Evolutionary conservation across 2,329 filamentous ascomycete genomes (phyloP), one percentile per base, ranked within the genome.

Genomic region (Epichloe hybrida): DNA sequence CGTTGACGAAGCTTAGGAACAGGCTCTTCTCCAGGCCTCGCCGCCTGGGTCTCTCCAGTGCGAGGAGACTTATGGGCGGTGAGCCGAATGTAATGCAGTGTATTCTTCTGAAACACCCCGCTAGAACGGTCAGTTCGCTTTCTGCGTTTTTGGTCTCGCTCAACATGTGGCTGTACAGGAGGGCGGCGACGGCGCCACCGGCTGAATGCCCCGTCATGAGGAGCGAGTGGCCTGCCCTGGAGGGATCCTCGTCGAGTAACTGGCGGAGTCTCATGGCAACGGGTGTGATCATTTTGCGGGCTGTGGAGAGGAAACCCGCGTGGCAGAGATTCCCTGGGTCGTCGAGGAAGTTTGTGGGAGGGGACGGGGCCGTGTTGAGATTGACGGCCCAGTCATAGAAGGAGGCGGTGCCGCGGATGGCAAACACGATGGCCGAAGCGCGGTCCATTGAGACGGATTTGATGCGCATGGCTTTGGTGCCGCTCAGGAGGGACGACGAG

Each of bases 71-170:
- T 2, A 94, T 73, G 0, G 88, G 88, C 1, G 88, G 88, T 0
- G 86, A 77, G n/a, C 88, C 88, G 58, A 94, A 94, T 0, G 84
- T 90, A 40, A 94, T 72, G 66, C 88, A 95, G 65, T 95, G 88
- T 3, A 94, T 76, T 41, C 86, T 75, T 60, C 83, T 84, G 69
- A 95, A 93, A 65, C 74, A 82, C 2, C 74, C 74, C 0, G 84
- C 81, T 4, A 94, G 74, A 35, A 71, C 64, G 53, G 76, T 86
- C 42, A 95, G 77, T 60, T 91, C 84, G 6, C 83, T 88, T 41
- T 72, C 64, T 3, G 83, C 72, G 2, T 65, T 65, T 12, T 64
- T 66, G 1, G 73, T 76, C 2, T 69, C 72, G 2, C 80, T 72
- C 39, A 91, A 75, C 83, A 95, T 91, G 65, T 95, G 89, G 37